Evolutionary conservation across 2,329 filamentous ascomycete genomes (phyloP).

Genomic region (Periconia sp.): DNA sequence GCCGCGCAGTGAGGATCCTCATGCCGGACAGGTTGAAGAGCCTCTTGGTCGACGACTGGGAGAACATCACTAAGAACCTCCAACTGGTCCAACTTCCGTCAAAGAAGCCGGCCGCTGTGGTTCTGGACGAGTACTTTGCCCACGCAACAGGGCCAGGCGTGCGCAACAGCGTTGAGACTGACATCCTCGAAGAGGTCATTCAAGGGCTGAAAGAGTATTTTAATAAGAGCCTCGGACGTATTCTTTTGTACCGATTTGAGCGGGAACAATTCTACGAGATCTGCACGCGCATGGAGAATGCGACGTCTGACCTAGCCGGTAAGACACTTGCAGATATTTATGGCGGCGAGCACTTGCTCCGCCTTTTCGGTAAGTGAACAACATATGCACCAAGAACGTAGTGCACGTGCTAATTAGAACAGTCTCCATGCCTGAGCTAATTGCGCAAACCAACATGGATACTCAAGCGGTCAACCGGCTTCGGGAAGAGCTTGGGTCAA

Average conservation of each 20-base stretch:
- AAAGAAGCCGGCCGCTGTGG: slow-evolving; percentile 72
- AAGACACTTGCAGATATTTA: slow-evolving; percentile 83
- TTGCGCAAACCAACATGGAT: slow-evolving; percentile 98
- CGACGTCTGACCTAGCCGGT: slow-evolving; percentile 67
- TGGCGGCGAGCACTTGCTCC: slow-evolving; percentile 88
- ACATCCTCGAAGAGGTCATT: slow-evolving; percentile 89
- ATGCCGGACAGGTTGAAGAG: slow-evolving; percentile 91
- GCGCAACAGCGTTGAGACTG: slow-evolving; percentile 69
- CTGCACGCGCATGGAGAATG: slow-evolving; percentile 69
- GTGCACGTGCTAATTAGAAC: slow-evolving; percentile 11
- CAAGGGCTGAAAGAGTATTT: slow-evolving; percentile 92
- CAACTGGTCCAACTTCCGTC: slow-evolving; percentile 87
- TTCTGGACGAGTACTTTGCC: slow-evolving; percentile 85
- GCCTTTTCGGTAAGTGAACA: slow-evolving; percentile 75
- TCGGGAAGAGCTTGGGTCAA: slow-evolving; percentile 84
- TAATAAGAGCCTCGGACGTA: slow-evolving; percentile 84
- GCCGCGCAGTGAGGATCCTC: slow-evolving; percentile 83
- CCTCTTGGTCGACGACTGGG: slow-evolving; percentile 96
- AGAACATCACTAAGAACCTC: slow-evolving; percentile 95
- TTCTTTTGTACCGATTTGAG: slow-evolving; percentile 93
- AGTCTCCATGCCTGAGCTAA: slow-evolving; percentile 91
- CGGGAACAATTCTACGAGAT: slow-evolving; percentile 84
- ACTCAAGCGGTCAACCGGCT: slow-evolving; percentile 85
- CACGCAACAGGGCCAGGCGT: slow-evolving; percentile 67
- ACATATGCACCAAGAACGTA: neutral